Evolutionary conservation across 257 asterid genomes (phyloP).

Genomic region (Nicotiana knightiana): DNA sequence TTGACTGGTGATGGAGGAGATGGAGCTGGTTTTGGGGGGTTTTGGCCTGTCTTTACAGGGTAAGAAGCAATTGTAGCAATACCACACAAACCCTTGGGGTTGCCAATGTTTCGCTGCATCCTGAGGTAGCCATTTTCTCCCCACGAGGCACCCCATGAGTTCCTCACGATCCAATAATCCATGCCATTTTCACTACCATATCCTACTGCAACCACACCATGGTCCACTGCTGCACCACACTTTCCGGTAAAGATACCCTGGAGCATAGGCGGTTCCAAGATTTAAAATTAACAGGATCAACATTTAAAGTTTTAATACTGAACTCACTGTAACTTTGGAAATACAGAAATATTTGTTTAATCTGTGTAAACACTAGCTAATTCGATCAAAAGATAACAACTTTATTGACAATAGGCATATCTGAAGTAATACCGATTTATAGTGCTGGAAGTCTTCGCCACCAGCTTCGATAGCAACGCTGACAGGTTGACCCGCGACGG

Average conservation of each 20-base stretch:
- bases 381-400: background rate
- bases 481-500: slow-evolving; percentile 48
- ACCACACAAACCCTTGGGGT: slow-evolving; percentile 52
- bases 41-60: slow-evolving; percentile 52
- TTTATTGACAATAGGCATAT: background rate
- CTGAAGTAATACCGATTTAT: slow-evolving; percentile 31
- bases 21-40: slow-evolving; percentile 71
- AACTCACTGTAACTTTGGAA: background rate
- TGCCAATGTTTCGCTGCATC: slow-evolving; percentile 52
- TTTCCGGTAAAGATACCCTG: slow-evolving; percentile 67
- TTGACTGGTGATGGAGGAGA: slow-evolving; percentile 65
- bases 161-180: slow-evolving; percentile 72
- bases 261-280: background rate
- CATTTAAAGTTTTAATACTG: no score
- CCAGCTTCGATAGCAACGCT: slow-evolving; percentile 74
- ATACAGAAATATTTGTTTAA: background rate
- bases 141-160: slow-evolving; percentile 77
- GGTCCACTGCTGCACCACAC: slow-evolving; percentile 59
- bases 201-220: slow-evolving; percentile 75
- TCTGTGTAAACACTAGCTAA: background rate
- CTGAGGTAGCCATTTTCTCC: slow-evolving; percentile 73
- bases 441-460: slow-evolving; percentile 63
- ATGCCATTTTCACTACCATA: slow-evolving; percentile 48
- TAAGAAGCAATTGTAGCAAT: slow-evolving; percentile 69
- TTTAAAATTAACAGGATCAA: background rate